Evolutionary conservation across 208 protist species (phyloP).

Genomic region (Plasmodiophora brassicae): DNA sequence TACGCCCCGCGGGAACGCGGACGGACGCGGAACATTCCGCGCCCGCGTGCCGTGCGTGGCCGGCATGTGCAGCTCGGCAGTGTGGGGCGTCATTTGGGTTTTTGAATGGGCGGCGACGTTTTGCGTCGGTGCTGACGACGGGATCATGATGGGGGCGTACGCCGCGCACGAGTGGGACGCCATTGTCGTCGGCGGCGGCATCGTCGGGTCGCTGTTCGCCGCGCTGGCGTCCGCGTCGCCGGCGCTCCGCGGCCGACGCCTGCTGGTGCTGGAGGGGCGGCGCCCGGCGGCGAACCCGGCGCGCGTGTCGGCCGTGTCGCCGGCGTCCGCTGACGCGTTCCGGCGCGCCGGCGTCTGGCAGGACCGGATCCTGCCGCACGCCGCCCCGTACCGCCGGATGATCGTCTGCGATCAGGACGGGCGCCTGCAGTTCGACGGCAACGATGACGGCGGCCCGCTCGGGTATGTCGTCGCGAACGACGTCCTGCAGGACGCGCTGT

Average conservation of each 20-base stretch:
- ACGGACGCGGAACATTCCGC: too few species aligned
- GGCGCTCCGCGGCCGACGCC: background rate
- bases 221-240: background rate
- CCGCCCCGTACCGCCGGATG: background rate
- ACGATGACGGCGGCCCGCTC: background rate
- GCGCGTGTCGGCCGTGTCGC: background rate
- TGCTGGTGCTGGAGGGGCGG: background rate
- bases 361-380: background rate
- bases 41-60: too few species aligned
- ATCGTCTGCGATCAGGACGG: background rate
- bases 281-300: background rate
- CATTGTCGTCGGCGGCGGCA: background rate
- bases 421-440: background rate
- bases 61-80: too few species aligned
- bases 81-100: too few species aligned
- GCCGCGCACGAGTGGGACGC: background rate
- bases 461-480: constrained; percentile 10
- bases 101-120: too few species aligned
- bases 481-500: background rate
- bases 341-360: background rate
- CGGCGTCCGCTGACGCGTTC: background rate
- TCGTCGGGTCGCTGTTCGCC: background rate
- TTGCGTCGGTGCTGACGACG: too few species aligned
- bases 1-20: too few species aligned
- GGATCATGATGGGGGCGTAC: background rate